These are phyloP conservation scores for Discostella stelligeroides DNA, from an alignment of 108 stramenopile species.

Conservation along the genomic window DNA sequence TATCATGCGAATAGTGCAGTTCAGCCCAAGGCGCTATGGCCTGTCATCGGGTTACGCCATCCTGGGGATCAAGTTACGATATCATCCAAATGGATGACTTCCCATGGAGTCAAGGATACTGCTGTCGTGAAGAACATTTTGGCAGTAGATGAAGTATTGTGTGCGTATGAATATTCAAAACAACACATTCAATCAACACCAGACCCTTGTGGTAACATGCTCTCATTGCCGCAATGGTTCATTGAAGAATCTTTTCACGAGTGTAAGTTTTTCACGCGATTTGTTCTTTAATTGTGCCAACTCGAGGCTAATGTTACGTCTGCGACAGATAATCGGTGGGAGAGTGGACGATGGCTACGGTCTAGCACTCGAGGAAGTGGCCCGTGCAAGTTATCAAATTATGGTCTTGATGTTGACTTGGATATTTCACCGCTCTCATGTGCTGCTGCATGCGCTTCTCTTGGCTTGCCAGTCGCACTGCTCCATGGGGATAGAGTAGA, in stretches of 20 bases:
- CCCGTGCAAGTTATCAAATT: conserved; percentile 54
- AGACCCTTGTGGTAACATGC: conserved; percentile 2
- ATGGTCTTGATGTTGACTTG: conserved; percentile 75
- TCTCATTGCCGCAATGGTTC: conserved; percentile 67
- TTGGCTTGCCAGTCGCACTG: conserved; percentile 72
- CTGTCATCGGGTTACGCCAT: conserved; percentile 91
- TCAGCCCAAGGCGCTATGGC: conserved; percentile 83
- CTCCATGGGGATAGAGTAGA: conserved; percentile 87
- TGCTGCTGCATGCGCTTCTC: conserved; percentile 78
- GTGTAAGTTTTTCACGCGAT: conserved; percentile 18
- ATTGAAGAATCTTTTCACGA: conserved; percentile 70
- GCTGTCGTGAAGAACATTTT: conserved; percentile 59
- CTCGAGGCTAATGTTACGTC: background rate
- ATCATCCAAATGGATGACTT: conserved; percentile 83
- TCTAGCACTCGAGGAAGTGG: conserved; percentile 73
- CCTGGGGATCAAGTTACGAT: conserved; percentile 93
- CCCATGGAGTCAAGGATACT: conserved; percentile 70
- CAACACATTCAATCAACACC: background rate
- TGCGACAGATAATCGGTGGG: conserved; percentile 56
- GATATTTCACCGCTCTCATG: conserved; percentile 78
- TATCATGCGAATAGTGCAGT: conserved; percentile 79
- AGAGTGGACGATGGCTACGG: conserved; percentile 44
- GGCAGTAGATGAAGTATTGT: conserved; percentile 77
- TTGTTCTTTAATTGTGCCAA: background rate
- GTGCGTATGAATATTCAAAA: conserved; percentile 36